phyloP scores from a whole-genome alignment of 345 rosid genomes.

The Gossypium bickii region DNA sequence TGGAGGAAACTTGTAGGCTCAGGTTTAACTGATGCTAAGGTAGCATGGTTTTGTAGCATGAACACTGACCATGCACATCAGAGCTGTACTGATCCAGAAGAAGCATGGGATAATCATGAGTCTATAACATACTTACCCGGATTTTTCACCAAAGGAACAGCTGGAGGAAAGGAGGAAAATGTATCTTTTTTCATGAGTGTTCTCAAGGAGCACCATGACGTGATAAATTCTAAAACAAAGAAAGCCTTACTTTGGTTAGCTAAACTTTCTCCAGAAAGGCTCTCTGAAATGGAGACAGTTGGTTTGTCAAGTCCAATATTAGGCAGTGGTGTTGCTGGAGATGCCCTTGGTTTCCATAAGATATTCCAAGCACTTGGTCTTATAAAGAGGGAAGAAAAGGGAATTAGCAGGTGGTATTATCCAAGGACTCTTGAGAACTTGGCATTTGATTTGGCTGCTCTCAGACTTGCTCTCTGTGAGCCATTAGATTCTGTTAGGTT shows the following conservation, averaged over 20 bases:
- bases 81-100: constrained; percentile 73
- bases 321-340: constrained; percentile 37
- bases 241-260: constrained; percentile 85
- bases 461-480: constrained; percentile 64
- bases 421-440: constrained; percentile 64
- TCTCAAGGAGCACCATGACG: constrained; percentile 59
- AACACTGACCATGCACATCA: constrained; percentile 58
- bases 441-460: constrained; percentile 85
- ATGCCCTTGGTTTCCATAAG: constrained; percentile 44
- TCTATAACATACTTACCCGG: constrained; percentile 69
- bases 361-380: constrained; percentile 87
- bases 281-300: constrained; percentile 73
- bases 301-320: constrained; percentile 69
- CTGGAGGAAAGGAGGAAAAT: constrained; percentile 57
- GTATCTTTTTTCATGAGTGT: constrained; percentile 65
- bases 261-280: constrained; percentile 56
- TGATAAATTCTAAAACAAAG: constrained; percentile 45
- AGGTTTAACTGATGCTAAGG: constrained; percentile 36
- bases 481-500: constrained; percentile 72
- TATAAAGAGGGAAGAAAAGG: constrained; percentile 53
- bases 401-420: constrained; percentile 67
- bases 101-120: constrained; percentile 56
- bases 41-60: constrained; percentile 96
- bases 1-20: constrained; percentile 73
- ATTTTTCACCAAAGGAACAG: constrained; percentile 58